These are phyloP conservation scores for barley (Hordeum vulgare) DNA, from an alignment of 176 grass and related monocot species.

Conservation along the genomic window MorexV3_pseudomolecules_assembly NC_058519.1:84009493-84009992, in stretches of 20 bases:
- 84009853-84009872: not conserved
- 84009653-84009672: not conserved
- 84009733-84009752: not conserved
- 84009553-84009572: not conserved
- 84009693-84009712: slow-evolving; percentile 1
- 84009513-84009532: not conserved
- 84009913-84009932: slow-evolving; percentile 77
- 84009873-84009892: too few species aligned
- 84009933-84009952: slow-evolving; percentile 77
- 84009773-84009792: not conserved
- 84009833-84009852: not conserved
- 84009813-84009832: not conserved
- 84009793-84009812: not conserved
- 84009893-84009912: not conserved
- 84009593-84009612: not conserved
- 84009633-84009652: not conserved
- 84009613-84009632: not conserved
- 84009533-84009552: not conserved
- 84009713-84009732: not conserved
- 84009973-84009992: slow-evolving; percentile 36
- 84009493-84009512: not conserved
- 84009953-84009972: slow-evolving; percentile 78
- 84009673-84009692: not conserved
- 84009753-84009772: not conserved
- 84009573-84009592: not conserved